Evolutionary conservation across 1,284 basidiomycete genomes (phyloP).

Genomic region (Cutaneotrichosporon dermatis): DNA sequence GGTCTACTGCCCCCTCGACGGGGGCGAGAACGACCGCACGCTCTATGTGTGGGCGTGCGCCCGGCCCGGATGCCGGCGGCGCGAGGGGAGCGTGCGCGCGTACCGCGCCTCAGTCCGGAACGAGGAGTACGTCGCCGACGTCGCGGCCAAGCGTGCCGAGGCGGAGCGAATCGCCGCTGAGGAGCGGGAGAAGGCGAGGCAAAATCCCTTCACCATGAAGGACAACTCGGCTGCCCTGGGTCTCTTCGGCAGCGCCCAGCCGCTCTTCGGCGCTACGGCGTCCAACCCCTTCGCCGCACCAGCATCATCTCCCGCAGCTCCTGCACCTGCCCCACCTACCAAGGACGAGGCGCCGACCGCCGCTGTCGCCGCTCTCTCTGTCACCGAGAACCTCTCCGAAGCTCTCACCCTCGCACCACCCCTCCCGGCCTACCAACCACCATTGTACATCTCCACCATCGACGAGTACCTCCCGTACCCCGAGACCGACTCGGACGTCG

Average conservation of each 20-base stretch:
- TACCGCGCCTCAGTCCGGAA: conserved; percentile 46
- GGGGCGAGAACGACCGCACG: conserved; percentile 48
- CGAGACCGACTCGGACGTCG: conserved; percentile 27
- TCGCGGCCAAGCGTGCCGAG: conserved; percentile 34
- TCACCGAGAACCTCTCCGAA: conserved; percentile 3
- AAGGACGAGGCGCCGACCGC: neutral
- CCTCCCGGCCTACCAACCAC: conserved; percentile 46
- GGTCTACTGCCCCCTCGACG: conserved; percentile 49
- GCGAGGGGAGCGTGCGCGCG: conserved; percentile 45
- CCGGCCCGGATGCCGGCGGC: conserved; percentile 38
- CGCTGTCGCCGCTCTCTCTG: conserved; percentile 22
- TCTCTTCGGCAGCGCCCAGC: conserved; percentile 32
- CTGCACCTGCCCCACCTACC: conserved; percentile 2
- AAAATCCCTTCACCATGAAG: conserved; percentile 43
- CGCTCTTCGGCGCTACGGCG: conserved; percentile 29
- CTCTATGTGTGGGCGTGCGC: conserved; percentile 48
- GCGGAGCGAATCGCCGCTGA: conserved; percentile 34
- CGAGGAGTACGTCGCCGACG: conserved; percentile 47
- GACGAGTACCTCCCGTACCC: conserved; percentile 45
- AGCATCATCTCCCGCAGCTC: conserved; percentile 14
- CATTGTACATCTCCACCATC: conserved; percentile 47
- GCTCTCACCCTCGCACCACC: conserved; percentile 31
- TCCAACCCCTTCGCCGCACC: conserved; percentile 25
- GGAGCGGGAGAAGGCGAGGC: conserved; percentile 36
- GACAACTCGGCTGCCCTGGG: neutral